A percentile compares a stretch with the other conserved stretches of the same genome.
These are phyloP conservation scores for Colletotrichum sp. DNA, from an alignment of 2,329 filamentous ascomycete species.

Conservation along the genomic window DNA sequence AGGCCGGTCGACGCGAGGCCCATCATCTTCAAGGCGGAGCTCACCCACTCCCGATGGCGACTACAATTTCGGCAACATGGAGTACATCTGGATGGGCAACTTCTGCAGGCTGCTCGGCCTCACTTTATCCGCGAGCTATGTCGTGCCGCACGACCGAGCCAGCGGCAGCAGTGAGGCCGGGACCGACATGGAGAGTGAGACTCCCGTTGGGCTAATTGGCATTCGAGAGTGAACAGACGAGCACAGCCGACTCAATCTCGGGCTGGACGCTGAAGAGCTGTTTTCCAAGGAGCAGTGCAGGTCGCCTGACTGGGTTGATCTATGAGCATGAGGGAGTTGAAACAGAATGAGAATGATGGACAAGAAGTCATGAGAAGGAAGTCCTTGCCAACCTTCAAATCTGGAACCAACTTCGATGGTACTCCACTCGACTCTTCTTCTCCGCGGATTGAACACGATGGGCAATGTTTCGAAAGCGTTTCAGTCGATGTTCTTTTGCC, in stretches of 20 bases:
- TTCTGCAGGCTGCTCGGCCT: conserved; percentile 53
- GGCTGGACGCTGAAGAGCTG: conserved; percentile 47
- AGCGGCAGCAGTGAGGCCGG: conserved; percentile 33
- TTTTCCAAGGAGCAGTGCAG: conserved; percentile 35
- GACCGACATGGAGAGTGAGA: conserved; percentile 38
- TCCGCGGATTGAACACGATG: not conserved
- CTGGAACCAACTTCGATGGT: not conserved
- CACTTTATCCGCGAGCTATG: conserved; percentile 50
- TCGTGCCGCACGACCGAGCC: conserved; percentile 36
- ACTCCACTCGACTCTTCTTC: not conserved
- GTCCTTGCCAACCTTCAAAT: no score
- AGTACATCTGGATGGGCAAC: conserved; percentile 56
- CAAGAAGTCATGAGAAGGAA: no score
- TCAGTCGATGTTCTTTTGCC: not conserved
- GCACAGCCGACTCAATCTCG: conserved; percentile 52
- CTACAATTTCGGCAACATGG: conserved; percentile 50
- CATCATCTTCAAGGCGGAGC: conserved; percentile 39
- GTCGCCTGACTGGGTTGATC: conserved; percentile 48
- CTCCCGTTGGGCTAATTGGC: conserved; percentile 60
- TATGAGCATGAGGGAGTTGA: no score
- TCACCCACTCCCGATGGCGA: conserved; percentile 50
- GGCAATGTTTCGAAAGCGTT: not conserved
- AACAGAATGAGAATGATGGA: no score
- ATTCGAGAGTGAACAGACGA: conserved; percentile 60
- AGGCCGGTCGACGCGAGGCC: conserved; percentile 27